These are phyloP conservation scores for Diutina catenulata DNA, from an alignment of 1,139 yeast species.

Conservation along the genomic window DNA sequence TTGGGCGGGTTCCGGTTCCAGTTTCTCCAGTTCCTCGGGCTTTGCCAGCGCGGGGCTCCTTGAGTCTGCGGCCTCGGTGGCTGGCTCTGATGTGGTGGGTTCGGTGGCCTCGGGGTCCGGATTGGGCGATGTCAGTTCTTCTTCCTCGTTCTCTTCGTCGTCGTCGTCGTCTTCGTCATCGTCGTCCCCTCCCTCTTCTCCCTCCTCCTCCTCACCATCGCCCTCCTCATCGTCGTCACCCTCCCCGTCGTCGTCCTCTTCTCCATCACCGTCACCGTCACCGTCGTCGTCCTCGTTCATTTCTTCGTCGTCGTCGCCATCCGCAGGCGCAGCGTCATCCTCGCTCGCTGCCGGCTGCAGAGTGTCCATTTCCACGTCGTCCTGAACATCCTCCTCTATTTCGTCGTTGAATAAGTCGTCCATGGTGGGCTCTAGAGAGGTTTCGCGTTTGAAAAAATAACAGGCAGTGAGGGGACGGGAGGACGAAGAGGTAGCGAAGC, in stretches of 20 bases:
- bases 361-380: conserved; percentile 10
- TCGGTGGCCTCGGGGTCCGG: conserved; percentile 1
- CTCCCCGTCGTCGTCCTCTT: conserved; percentile 6
- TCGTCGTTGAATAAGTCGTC: conserved; percentile 17
- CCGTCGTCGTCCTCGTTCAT: conserved; percentile 7
- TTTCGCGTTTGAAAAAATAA: too few relatives aligned
- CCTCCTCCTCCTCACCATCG: neutral
- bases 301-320: conserved; percentile 8
- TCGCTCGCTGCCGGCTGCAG: conserved; percentile 10
- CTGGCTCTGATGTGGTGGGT: conserved; percentile 6
- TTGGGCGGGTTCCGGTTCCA: neutral
- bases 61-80: conserved; percentile 14
- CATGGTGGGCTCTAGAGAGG: too few relatives aligned
- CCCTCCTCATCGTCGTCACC: conserved; percentile 5
- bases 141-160: conserved; percentile 3
- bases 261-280: conserved; percentile 7
- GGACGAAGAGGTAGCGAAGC: too few relatives aligned
- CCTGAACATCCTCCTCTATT: conserved; percentile 10
- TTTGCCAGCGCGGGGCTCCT: conserved; percentile 25
- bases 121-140: neutral
- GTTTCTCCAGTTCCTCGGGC: neutral
- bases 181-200: conserved; percentile 2
- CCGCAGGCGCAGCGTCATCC: conserved; percentile 12
- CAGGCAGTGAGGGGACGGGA: too few relatives aligned
- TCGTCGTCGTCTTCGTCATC: conserved; percentile 5